These are phyloP conservation scores for Penicillium simplicissimum DNA, from an alignment of 495 filamentous ascomycete species.

Conservation along the genomic window DNA sequence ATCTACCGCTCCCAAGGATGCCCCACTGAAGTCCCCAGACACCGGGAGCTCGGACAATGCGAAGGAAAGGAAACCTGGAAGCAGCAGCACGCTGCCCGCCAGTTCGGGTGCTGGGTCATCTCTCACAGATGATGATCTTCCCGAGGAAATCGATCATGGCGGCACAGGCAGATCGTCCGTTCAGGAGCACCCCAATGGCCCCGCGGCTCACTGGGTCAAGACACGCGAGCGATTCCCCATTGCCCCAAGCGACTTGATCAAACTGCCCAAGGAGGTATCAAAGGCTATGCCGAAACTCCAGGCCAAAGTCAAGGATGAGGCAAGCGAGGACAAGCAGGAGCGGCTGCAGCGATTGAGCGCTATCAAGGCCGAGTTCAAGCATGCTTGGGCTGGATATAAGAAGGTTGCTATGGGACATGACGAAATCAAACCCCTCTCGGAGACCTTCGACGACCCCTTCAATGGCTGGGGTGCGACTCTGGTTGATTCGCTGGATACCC, in stretches of 20 bases:
- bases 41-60: slow-evolving; percentile 1
- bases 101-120: neutral
- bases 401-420: slow-evolving; percentile 76
- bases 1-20: slow-evolving; percentile 10
- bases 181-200: slow-evolving; percentile 30
- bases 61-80: neutral
- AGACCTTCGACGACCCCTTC: slow-evolving; percentile 69
- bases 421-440: slow-evolving; percentile 69
- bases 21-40: slow-evolving; percentile 3
- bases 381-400: slow-evolving; percentile 78
- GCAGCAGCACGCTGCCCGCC: neutral
- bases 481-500: slow-evolving; percentile 88
- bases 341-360: slow-evolving; percentile 63
- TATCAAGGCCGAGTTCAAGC: slow-evolving; percentile 65
- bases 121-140: neutral
- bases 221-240: slow-evolving; percentile 74
- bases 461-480: slow-evolving; percentile 94
- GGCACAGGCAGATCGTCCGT: slow-evolving; percentile 40
- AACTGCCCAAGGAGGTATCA: slow-evolving; percentile 68
- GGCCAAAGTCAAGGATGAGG: slow-evolving; percentile 65
- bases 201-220: slow-evolving; percentile 66
- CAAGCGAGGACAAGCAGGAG: slow-evolving; percentile 56
- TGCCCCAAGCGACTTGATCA: slow-evolving; percentile 64
- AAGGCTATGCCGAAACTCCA: slow-evolving; percentile 77
- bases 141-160: slow-evolving; percentile 20